Base-by-base conservation (phyloP, 2,329 filamentous ascomycete species). In the Penicillium sp. region DNA sequence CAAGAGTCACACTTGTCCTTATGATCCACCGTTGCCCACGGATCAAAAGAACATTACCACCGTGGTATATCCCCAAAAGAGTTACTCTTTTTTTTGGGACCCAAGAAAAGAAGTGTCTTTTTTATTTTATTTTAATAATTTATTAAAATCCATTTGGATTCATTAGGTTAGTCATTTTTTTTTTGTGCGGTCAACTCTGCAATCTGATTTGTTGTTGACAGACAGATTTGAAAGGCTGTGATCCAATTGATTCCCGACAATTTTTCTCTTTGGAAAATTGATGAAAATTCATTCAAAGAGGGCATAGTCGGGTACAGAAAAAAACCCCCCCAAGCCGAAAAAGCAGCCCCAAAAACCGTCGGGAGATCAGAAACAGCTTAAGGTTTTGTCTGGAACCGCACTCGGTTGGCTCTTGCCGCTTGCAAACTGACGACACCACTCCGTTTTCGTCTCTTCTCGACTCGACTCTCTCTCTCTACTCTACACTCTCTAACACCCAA, bases 381-480 rank as follows among this genome's bases (percentile, higher is more conserved):
- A 66, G 59, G 65, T 67, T 68, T 67, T 63, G 64, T 66, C 67
- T 52, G 49, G 49, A 51, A 51, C 66, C 57, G 62, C 61, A 56
- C 59, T 63, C 65, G 61, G 64, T 56, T 66, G 63, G 61, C 56
- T 64, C 60, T 67, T 68, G 66, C 67, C 67, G 67, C 66, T 68
- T 70, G 69, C 65, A 62, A 66, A 66, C 66, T 71, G 66, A 68
- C 68, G 66, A 67, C 68, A 71, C 67, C 66, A 67, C 61, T 52
- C 66, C 67, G 67, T 67, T 68, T 68, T 67, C 67, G 61, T 67
- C 57, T 52, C 60, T 55, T 48, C 50, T 53, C 18, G 18, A 18
- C 18, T 18, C 18, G 18, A 18, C 18, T 18, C 18, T 18, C 18
- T 18, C 18, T 42, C 47, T 50, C 44, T 40, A 21, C 51, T 21